Base-by-base conservation (phyloP, 768 basidiomycete genomes). In the Serpula lacrymans region DNA sequence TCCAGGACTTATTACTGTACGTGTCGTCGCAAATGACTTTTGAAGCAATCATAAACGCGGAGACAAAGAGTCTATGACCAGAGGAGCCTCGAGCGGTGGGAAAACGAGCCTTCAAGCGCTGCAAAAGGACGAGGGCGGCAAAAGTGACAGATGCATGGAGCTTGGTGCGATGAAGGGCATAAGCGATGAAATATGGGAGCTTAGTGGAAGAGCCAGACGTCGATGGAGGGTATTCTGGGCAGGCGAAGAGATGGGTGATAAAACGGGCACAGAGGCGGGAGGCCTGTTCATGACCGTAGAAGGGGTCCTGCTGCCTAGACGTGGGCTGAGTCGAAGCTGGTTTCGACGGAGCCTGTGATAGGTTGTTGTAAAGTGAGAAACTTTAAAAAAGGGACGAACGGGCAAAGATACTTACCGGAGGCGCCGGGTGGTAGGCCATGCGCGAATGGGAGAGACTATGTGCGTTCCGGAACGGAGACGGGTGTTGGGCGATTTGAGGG, bases 1-100 rank as follows among this genome's bases (percentile, higher is more conserved):
- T 78, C 91, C 91, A 94, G 0, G 85, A 88, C 58, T 91, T 90
- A 75, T 93, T 93, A 12, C 86, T 89, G 59, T 93, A 94, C 0
- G 89, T 93, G 52, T 93, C 90, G 68, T 94, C 90, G 64, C 90
- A 92, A 35, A 91, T 85, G n/a, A 92, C 85, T 56, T 83, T 83
- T 3, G 72, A 75, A 0, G 80, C 72, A 50, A 84, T 78, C 84
- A 86, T 86, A 54, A 85, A 82, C 0, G 84, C 81, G 0, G 80
- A 80, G 11, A 87, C 75, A 53, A 85, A 85, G 0, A 87, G 56
- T 0, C 85, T 72, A 41, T 87, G 84, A 0, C 85, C 85, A 0
- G 79, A 82, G 1, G 80, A 82, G 14, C 84, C 84, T 37, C 80
- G 75, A n/a, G 83, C 85, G 4, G 82, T 80, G 31, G 84, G 84